A percentile compares a stretch with the other conserved stretches of the same genome.
These are phyloP conservation scores for Dryadomyces sulphureus DNA, from an alignment of 2,329 filamentous ascomycete species.

Conservation along the genomic window DNA sequence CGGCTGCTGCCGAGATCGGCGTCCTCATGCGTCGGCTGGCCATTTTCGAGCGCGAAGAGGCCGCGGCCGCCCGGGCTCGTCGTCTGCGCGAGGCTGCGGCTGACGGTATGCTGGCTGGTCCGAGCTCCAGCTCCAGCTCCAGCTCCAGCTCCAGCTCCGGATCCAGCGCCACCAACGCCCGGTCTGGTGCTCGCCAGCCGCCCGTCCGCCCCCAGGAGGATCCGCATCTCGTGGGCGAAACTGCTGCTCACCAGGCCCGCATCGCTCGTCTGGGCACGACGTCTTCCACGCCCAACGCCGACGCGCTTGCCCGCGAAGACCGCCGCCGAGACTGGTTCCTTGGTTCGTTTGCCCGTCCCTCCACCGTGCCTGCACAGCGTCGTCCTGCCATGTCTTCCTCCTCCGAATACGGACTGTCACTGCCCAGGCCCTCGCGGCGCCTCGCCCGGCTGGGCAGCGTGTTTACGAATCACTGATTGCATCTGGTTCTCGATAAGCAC, in stretches of 20 bases:
- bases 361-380: conserved; percentile 15
- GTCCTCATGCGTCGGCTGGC: conserved; percentile 15
- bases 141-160: too few species aligned
- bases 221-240: conserved; percentile 51
- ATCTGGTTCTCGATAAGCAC: too few species aligned
- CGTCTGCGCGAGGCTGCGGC: neutral
- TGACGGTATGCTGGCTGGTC: too few species aligned
- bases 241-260: conserved; percentile 43
- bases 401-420: neutral
- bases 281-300: conserved; percentile 25
- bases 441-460: neutral
- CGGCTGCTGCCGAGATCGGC: conserved; percentile 17
- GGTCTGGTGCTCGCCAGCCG: too few species aligned
- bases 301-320: conserved; percentile 41
- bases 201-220: conserved; percentile 44
- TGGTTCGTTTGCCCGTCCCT: conserved; percentile 28
- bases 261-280: conserved; percentile 29
- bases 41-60: conserved; percentile 22
- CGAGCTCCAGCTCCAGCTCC: too few species aligned
- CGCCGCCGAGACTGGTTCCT: conserved; percentile 46
- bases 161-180: too few species aligned
- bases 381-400: neutral
- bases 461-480: conserved; percentile 4
- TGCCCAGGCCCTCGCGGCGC: neutral
- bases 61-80: conserved; percentile 6